These are phyloP conservation scores for Lantana camara DNA, from an alignment of 257 asterid species.

Conservation along the genomic window DNA sequence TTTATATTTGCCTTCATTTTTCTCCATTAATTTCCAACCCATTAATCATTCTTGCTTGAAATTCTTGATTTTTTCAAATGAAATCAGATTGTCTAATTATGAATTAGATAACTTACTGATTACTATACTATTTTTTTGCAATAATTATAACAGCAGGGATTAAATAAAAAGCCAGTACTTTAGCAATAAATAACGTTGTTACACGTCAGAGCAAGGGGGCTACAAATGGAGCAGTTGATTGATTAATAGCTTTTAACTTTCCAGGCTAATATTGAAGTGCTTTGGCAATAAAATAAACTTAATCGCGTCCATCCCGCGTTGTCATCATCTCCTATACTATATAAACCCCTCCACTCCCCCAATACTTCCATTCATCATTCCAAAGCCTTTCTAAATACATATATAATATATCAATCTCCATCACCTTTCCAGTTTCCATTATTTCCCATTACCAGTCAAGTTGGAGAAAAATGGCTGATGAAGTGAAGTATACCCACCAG, in stretches of 20 bases:
- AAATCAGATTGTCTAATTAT: not conserved
- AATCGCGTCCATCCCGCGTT: constrained; percentile 57
- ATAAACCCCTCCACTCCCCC: constrained; percentile 20
- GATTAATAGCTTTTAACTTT: not conserved
- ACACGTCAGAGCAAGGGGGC: constrained; percentile 24
- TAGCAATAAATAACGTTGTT: not conserved
- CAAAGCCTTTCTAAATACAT: not conserved
- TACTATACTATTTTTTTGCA: too few species aligned
- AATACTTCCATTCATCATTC: constrained; percentile 1
- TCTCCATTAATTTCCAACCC: not conserved
- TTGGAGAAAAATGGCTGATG: constrained; percentile 54
- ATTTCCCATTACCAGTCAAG: too few species aligned
- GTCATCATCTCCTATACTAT: constrained; percentile 38
- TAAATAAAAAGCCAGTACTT: too few species aligned
- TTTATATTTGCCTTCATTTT: not conserved
- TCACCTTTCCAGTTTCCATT: not conserved
- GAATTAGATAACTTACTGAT: too few species aligned
- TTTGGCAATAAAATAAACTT: constrained; percentile 10
- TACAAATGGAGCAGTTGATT: constrained; percentile 35
- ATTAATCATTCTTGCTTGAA: constrained; percentile 6
- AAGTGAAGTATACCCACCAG: constrained; percentile 31
- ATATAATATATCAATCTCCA: not conserved
- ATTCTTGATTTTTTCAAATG: not conserved
- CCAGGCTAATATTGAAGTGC: not conserved
- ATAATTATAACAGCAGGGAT: too few species aligned